A percentile compares a stretch with the other conserved stretches of the same genome.
These are phyloP conservation scores for Brassica carinata DNA, from an alignment of 345 rosid species.

Conservation along the genomic window DNA sequence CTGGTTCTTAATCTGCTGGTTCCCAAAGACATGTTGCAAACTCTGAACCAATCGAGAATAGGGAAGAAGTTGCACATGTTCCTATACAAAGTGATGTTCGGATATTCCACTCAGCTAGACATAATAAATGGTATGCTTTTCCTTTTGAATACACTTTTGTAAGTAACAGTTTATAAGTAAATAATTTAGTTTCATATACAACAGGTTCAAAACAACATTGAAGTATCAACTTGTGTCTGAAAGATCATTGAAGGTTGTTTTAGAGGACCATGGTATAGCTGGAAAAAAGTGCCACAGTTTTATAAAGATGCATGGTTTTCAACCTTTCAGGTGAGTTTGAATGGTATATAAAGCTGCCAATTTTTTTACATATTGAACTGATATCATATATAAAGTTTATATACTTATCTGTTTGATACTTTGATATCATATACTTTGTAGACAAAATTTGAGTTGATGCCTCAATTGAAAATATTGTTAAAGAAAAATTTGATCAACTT, in stretches of 20 bases:
- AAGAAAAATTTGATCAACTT: constrained; percentile 14
- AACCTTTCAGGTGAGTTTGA: background rate
- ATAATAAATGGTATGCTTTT: background rate
- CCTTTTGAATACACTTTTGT: background rate
- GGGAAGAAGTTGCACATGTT: no score
- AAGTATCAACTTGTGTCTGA: background rate
- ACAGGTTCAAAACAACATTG: background rate
- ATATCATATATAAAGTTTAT: background rate
- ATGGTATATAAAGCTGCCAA: background rate
- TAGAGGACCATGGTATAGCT: no score
- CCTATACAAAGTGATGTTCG: no score
- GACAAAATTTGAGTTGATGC: constrained; percentile 15
- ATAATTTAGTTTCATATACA: background rate
- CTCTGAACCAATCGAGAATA: no score
- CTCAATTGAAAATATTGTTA: background rate
- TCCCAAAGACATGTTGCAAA: no score
- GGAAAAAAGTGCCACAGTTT: background rate
- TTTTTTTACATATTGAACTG: background rate
- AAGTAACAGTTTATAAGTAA: background rate
- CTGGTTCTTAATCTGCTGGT: no score
- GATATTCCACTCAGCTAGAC: no score
- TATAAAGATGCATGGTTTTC: constrained; percentile 7
- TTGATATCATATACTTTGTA: background rate
- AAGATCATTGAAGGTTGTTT: constrained; percentile 1
- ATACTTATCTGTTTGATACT: background rate